phyloP scores from a whole-genome alignment of 768 basidiomycete genomes.

The Suillus cothurnatus region DNA sequence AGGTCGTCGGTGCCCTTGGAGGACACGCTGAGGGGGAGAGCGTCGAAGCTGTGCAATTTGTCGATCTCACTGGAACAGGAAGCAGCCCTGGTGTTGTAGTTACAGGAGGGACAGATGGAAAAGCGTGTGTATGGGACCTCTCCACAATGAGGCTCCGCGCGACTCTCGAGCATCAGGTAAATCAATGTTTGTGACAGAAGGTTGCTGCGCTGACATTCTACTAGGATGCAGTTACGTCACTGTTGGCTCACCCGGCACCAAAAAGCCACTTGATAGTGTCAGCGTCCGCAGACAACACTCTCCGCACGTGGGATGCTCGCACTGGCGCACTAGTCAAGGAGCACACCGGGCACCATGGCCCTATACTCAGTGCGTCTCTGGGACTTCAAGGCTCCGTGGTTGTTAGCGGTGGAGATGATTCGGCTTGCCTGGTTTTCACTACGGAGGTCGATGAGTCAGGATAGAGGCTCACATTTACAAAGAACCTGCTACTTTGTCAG shows the following conservation, averaged over 20 bases:
- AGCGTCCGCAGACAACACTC: constrained; percentile 81
- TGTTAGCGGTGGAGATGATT: constrained; percentile 91
- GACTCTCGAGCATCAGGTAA: constrained; percentile 80
- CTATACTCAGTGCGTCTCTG: constrained; percentile 75
- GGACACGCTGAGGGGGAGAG: constrained; percentile 89
- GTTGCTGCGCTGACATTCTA: background rate
- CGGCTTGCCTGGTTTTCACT: constrained; percentile 79
- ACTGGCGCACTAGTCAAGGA: constrained; percentile 76
- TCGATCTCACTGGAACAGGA: constrained; percentile 67
- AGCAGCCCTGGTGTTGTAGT: constrained; percentile 66
- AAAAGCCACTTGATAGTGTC: constrained; percentile 80
- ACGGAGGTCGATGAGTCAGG: constrained; percentile 44
- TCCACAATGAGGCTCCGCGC: constrained; percentile 81
- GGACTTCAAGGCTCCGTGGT: constrained; percentile 71
- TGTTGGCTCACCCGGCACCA: constrained; percentile 75
- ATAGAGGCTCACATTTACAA: constrained; percentile 3
- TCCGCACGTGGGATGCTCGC: constrained; percentile 93
- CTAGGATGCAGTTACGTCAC: constrained; percentile 85
- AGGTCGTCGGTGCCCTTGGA: constrained; percentile 73
- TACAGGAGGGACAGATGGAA: constrained; percentile 92
- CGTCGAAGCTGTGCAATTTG: constrained; percentile 83
- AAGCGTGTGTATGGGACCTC: constrained; percentile 94
- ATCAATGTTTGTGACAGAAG: constrained; percentile 22
- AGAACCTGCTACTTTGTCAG: background rate
- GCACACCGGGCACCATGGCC: constrained; percentile 81